Base-by-base conservation (phyloP, 257 asterid genomes). In the Gentiana dahurica region DNA sequence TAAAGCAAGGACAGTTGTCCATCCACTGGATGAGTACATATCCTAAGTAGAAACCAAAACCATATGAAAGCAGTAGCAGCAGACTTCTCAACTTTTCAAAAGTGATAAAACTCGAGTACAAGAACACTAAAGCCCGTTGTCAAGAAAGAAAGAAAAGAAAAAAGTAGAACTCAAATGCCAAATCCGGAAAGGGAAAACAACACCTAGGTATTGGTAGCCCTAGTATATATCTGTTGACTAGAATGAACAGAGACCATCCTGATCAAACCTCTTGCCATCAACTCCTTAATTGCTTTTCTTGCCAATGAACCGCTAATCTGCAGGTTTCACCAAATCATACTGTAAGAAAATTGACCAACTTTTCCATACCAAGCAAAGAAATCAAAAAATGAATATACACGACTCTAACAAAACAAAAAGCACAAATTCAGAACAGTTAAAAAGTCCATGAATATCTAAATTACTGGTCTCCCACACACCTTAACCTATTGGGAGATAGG, bases 191-290 rank as follows among this genome's bases (percentile, higher is more conserved):
- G 32, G 59, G 57, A 41, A 41, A 41, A 10, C 46, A 41, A 37
- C 53, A 51, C 66, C 70, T 69, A 89, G 67, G 97, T 84, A 79
- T 89, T 81, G 4, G 95, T 89, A 39, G 94, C 95, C 64, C 95
- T 71, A n/a, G 95, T 89, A 77, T 83, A 85, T 8, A 89, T 85
- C 78, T 83, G 94, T 76, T 89, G 97, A 81, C 97, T 89, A 2
- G 97, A 59, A 53, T 89, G 95, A 48, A 81, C 83, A 0, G 96
- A 84, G 4, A 84, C 95, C 88, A 85, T 73, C 54, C 93, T 64
- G 81, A 88, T 79, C 60, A 67, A 59, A 4, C 96, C 95, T 64
- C 73, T 74, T 0, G 81, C 83, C 88, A 77, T 79, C 79, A 89
- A 58, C 7, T 89, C 97, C 58, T 68, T 69, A 3, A 86, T 89